These are phyloP conservation scores for Microbotryomycetes sp. DNA, from an alignment of 1,284 basidiomycete genomes.

Conservation along the genomic window DNA sequence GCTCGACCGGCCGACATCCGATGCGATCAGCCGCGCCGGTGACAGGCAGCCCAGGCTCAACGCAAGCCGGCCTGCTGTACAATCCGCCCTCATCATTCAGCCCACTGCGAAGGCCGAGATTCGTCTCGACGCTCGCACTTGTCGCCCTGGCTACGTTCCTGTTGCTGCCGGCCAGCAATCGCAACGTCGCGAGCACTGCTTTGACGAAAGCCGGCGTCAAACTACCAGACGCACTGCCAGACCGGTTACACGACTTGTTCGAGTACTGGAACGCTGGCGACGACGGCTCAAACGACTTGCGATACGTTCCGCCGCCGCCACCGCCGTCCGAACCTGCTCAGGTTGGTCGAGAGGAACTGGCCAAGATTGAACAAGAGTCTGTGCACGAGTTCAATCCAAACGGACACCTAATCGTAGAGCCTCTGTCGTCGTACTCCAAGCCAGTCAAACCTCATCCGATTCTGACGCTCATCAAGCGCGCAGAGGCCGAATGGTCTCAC, in stretches of 20 bases:
- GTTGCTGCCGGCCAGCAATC: conserved; percentile 27
- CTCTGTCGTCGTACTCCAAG: conserved; percentile 12
- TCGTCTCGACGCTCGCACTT: conserved; percentile 20
- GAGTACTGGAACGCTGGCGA: conserved; percentile 22
- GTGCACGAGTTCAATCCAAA: conserved; percentile 18
- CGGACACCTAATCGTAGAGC: conserved; percentile 30
- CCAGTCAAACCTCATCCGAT: conserved; percentile 34
- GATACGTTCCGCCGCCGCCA: conserved; percentile 18
- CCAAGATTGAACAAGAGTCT: conserved; percentile 1
- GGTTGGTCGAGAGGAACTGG: conserved; percentile 1
- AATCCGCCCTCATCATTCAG: background rate
- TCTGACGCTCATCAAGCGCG: conserved; percentile 43
- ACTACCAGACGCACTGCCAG: conserved; percentile 31
- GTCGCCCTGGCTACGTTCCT: conserved; percentile 27
- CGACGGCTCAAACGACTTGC: conserved; percentile 24
- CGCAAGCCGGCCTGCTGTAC: background rate
- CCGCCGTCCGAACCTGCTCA: background rate
- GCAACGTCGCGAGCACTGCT: conserved; percentile 21
- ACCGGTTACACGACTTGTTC: conserved; percentile 27
- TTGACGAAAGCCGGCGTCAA: conserved; percentile 30
- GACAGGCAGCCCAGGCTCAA: background rate
- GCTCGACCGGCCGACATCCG: conserved; percentile 4
- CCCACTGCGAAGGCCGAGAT: conserved; percentile 5
- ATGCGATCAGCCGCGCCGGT: background rate
- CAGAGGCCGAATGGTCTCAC: conserved; percentile 45